Percentiles rank a stretch among this genome's conserved stretches.
These are phyloP conservation scores for Pseudogymnoascus sp. DNA, from an alignment of 2,329 filamentous ascomycete species.

Conservation along the genomic window DNA sequence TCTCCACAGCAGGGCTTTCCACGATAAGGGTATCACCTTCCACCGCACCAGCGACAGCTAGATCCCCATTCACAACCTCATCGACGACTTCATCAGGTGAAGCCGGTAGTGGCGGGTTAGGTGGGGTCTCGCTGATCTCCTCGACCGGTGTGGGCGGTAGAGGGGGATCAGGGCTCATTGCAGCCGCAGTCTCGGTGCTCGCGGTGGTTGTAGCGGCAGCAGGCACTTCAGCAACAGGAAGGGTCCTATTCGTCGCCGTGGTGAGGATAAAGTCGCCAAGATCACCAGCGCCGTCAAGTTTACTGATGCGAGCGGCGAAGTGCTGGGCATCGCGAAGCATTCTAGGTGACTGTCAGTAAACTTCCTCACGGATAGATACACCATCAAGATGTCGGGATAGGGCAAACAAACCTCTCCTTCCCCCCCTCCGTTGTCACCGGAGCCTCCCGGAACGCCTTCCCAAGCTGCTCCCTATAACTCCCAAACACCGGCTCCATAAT, in stretches of 20 bases:
- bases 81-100: not conserved
- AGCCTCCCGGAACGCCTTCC: constrained; percentile 52
- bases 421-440: constrained; percentile 49
- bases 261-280: constrained; percentile 38
- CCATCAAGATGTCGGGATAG: not conserved
- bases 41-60: not conserved
- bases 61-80: not conserved
- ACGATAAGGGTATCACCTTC: constrained; percentile 4
- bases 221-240: constrained; percentile 13
- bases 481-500: constrained; percentile 64
- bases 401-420: constrained; percentile 47
- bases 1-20: constrained; percentile 15
- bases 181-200: constrained; percentile 10
- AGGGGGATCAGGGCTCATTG: constrained; percentile 12
- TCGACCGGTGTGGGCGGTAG: not conserved
- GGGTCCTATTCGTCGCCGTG: not conserved
- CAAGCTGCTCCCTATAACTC: constrained; percentile 57
- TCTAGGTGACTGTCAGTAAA: constrained; percentile 31
- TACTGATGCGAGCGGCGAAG: constrained; percentile 51
- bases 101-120: constrained; percentile 13
- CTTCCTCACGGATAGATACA: not conserved
- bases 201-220: not conserved
- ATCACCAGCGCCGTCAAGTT: constrained; percentile 58
- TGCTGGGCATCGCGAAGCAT: constrained; percentile 55
- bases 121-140: constrained; percentile 14